A percentile compares a stretch with the other conserved stretches of the same genome.
phyloP scores from a whole-genome alignment of 345 rosid species.

The Rhodamnia argentea region DNA sequence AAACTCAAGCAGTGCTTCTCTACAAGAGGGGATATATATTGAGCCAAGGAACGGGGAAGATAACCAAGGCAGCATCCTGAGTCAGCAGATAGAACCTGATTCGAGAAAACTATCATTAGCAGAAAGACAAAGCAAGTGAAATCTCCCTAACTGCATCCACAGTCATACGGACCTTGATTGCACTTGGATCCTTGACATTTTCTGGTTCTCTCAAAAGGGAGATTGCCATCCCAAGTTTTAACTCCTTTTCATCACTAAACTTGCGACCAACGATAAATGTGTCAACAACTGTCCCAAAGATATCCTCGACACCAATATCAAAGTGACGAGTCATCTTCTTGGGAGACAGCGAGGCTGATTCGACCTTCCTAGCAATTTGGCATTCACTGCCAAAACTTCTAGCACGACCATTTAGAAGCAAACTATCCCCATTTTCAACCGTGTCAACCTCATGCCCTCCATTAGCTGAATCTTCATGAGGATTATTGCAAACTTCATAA shows the following conservation, averaged over 20 bases:
- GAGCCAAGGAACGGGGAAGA: slow-evolving; percentile 70
- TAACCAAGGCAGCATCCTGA: slow-evolving; percentile 52
- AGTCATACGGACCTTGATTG: slow-evolving; percentile 50
- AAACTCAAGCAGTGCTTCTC: slow-evolving; percentile 41
- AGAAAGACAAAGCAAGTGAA: background rate
- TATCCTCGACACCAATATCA: slow-evolving; percentile 6
- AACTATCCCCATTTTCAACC: background rate
- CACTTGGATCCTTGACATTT: slow-evolving; percentile 62
- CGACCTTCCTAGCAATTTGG: background rate
- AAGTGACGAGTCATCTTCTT: background rate
- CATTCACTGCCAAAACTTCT: slow-evolving; percentile 2
- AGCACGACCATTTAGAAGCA: background rate
- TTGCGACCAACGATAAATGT: slow-evolving; percentile 86
- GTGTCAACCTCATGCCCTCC: background rate
- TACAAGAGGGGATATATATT: slow-evolving; percentile 58
- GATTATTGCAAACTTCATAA: background rate
- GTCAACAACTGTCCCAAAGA: slow-evolving; percentile 27
- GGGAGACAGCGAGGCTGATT: slow-evolving; percentile 3
- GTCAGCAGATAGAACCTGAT: slow-evolving; percentile 57
- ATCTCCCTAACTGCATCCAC: background rate
- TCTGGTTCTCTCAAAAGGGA: slow-evolving; percentile 64
- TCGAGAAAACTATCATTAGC: slow-evolving; percentile 1
- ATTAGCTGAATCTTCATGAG: background rate
- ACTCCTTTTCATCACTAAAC: slow-evolving; percentile 49
- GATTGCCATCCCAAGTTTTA: slow-evolving; percentile 32